A percentile compares a stretch with the other conserved stretches of the same genome.
These are phyloP conservation scores for Gaeumannomyces sp. DNA, from an alignment of 2,329 filamentous ascomycete species.

Conservation along the genomic window DNA sequence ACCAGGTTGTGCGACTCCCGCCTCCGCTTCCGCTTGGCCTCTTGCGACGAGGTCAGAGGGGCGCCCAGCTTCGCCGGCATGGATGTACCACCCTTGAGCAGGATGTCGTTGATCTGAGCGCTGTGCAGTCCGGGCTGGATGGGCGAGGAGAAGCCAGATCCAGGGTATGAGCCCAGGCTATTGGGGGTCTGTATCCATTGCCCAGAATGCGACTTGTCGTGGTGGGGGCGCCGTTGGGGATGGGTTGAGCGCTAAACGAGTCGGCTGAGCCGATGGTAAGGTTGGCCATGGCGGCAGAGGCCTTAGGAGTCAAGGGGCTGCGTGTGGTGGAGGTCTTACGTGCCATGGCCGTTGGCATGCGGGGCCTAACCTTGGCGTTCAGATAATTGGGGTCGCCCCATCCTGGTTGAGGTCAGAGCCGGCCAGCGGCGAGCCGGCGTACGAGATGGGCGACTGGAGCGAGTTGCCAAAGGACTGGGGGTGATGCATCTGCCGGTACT, in stretches of 20 bases:
- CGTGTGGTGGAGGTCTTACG: constrained; percentile 68
- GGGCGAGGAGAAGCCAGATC: constrained; percentile 84
- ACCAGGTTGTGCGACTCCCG: constrained; percentile 95
- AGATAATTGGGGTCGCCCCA: constrained; percentile 49
- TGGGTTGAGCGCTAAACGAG: constrained; percentile 71
- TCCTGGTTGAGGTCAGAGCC: constrained; percentile 44
- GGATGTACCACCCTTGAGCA: constrained; percentile 81
- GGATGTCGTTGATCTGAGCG: constrained; percentile 79
- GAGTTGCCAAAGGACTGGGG: constrained; percentile 50
- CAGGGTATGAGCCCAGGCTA: constrained; percentile 78
- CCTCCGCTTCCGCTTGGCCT: constrained; percentile 86
- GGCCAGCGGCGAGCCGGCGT: constrained; percentile 43
- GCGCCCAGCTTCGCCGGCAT: constrained; percentile 77
- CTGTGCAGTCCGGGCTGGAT: constrained; percentile 60
- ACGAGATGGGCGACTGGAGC: constrained; percentile 45
- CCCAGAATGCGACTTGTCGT: constrained; percentile 78
- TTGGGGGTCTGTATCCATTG: constrained; percentile 87
- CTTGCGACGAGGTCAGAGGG: constrained; percentile 62
- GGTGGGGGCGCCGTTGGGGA: constrained; percentile 61
- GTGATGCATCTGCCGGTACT: constrained; percentile 65
- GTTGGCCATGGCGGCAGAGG: constrained; percentile 60
- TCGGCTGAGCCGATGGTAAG: constrained; percentile 64
- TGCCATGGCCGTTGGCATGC: constrained; percentile 58
- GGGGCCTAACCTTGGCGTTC: constrained; percentile 47
- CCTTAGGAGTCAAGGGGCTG: constrained; percentile 82